Evolutionary conservation across 2,329 filamentous ascomycete species (phyloP).

Genomic region (Herpotrichia juniperi): DNA sequence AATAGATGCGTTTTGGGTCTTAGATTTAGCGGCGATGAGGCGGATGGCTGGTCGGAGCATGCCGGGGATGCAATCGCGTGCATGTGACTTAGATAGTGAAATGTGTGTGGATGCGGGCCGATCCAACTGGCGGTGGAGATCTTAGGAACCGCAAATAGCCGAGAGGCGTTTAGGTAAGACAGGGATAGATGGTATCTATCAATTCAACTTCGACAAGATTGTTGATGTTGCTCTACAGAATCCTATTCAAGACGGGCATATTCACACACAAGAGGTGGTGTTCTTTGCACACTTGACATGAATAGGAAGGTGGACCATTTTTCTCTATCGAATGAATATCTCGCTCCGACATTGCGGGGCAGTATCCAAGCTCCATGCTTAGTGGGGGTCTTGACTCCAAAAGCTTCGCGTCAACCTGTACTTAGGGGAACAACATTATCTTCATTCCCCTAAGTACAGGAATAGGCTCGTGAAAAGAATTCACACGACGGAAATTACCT

Average conservation of each 20-base stretch:
- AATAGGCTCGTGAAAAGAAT: slow-evolving; percentile 34
- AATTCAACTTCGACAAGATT: too few species aligned
- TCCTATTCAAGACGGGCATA: too few species aligned
- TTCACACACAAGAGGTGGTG: too few species aligned
- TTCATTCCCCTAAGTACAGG: slow-evolving; percentile 41
- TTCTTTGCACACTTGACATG: not conserved
- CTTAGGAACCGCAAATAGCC: not conserved
- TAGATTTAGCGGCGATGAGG: slow-evolving; percentile 31
- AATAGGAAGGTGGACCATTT: not conserved
- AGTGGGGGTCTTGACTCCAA: slow-evolving; percentile 30
- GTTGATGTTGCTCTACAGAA: too few species aligned
- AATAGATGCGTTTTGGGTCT: slow-evolving; percentile 42
- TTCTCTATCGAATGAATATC: not conserved
- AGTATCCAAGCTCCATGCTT: not conserved
- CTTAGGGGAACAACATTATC: slow-evolving; percentile 35
- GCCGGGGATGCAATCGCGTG: not conserved
- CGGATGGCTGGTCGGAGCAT: slow-evolving; percentile 33
- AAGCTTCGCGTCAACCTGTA: slow-evolving; percentile 32
- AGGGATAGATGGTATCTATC: too few species aligned
- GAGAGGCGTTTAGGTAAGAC: too few species aligned
- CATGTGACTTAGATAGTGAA: not conserved
- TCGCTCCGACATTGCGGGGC: slow-evolving; percentile 1
- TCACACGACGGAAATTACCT: slow-evolving; percentile 38
- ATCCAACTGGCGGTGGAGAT: not conserved
- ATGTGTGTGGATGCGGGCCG: not conserved